Evolutionary conservation across 352 stramenopile species (phyloP), one percentile per base, ranked within the genome.

Genomic region (Aphanomyces euteiches): DNA sequence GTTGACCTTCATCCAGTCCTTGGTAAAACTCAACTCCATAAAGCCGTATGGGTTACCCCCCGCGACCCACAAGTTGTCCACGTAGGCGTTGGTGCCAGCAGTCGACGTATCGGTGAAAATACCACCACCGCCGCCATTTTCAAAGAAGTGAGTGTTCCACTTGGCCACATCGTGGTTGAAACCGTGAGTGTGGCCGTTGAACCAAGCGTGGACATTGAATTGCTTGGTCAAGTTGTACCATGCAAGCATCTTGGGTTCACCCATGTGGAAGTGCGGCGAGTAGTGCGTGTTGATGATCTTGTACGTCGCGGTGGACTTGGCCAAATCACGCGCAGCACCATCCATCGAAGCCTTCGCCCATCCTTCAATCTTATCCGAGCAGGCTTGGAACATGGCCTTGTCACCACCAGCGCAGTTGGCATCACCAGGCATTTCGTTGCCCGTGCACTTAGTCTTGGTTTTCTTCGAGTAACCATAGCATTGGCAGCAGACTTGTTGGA

Each of bases 261-360:
- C 88, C 86, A 94, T 94, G 79, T 94, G 86, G 73, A 92, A 92
- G 74, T 94, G 86, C 21, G 87, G 85, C 59, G 85, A 95, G 79
- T 93, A 95, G 78, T 95, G 87, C 73, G 87, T 92, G 78, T 93
- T 95, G 57, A 95, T 80, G 50, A 93, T 75, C 80, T 93, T 95
- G 83, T 83, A 95, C 13, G 85, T 92, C 13, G 87, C 85, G 47
- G 57, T 95, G 0, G 87, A 95, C 1, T 71, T 71, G 67, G 77
- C 76, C 7, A 95, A 60, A 57, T 95, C 87, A 70, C 81, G 81
- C 71, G 90, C 72, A 7, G 91, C 74, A 38, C 89, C 77, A 10
- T 71, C 72, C 0, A 93, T 70, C 43, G 85, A 95, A 21, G 82
- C 77, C 58, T 93, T 80, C 79, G 82, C 91, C 87, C 87, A 95